Evolutionary conservation across 2,329 filamentous ascomycete species (phyloP).

Genomic region (Cadophora sp.): DNA sequence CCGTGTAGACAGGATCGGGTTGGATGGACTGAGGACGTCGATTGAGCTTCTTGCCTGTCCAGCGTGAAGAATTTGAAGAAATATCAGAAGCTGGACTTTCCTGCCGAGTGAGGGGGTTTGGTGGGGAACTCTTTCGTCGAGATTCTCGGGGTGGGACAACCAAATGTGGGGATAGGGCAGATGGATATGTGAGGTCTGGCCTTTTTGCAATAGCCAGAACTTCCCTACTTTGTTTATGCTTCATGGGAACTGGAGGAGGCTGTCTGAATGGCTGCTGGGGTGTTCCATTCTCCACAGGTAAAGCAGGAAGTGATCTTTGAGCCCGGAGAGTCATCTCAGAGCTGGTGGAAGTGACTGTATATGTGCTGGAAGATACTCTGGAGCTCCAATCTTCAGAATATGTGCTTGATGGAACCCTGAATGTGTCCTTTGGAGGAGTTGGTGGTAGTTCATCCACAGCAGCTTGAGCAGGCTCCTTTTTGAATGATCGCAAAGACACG

Average conservation of each 20-base stretch:
- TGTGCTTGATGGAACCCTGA: slow-evolving; percentile 30
- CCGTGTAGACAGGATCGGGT: slow-evolving; percentile 33
- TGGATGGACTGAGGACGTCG: slow-evolving; percentile 28
- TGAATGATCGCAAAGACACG: slow-evolving; percentile 61
- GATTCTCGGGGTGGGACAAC: slow-evolving; percentile 14
- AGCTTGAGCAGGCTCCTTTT: slow-evolving; percentile 29
- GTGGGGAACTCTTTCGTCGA: slow-evolving; percentile 29
- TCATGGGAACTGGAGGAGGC: slow-evolving; percentile 28
- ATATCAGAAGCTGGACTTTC: slow-evolving; percentile 21
- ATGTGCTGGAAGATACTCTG: slow-evolving; percentile 26
- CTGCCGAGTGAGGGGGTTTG: background rate
- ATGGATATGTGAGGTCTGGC: slow-evolving; percentile 2
- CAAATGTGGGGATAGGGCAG: slow-evolving; percentile 13
- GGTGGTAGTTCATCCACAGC: slow-evolving; percentile 33
- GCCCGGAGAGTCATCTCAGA: slow-evolving; percentile 27
- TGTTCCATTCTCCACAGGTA: slow-evolving; percentile 23
- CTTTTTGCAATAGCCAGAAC: slow-evolving; percentile 9
- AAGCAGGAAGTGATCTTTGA: slow-evolving; percentile 31
- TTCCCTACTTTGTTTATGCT: slow-evolving; percentile 16
- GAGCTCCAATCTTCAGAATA: slow-evolving; percentile 27
- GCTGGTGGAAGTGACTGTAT: slow-evolving; percentile 22
- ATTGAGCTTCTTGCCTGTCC: slow-evolving; percentile 23
- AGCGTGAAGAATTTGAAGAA: slow-evolving; percentile 21
- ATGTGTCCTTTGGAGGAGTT: slow-evolving; percentile 30
- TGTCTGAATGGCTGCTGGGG: slow-evolving; percentile 26